Evolutionary conservation across 495 filamentous ascomycete genomes (phyloP).

Genomic region (Lasiosphaeria miniovina): DNA sequence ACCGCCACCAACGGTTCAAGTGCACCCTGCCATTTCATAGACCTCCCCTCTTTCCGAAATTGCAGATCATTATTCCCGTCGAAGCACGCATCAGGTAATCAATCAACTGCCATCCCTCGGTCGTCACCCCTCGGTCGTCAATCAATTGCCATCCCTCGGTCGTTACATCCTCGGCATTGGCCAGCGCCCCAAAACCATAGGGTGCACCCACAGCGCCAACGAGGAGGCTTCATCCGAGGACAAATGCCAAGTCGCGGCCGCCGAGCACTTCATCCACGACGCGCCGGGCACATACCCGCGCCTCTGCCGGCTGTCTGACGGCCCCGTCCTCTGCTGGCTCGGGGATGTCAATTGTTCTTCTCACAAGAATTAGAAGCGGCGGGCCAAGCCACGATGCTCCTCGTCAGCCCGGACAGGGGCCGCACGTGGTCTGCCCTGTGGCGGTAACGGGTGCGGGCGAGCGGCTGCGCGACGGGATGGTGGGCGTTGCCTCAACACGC

Average conservation of each 20-base stretch:
- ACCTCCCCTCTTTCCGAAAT: too few species aligned
- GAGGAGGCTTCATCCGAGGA: background rate
- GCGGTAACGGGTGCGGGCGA: constrained; percentile 31
- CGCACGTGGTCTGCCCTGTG: constrained; percentile 43
- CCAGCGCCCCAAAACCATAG: too few species aligned
- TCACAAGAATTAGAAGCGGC: constrained; percentile 30
- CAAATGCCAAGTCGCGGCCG: constrained; percentile 2
- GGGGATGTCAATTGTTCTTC: constrained; percentile 57
- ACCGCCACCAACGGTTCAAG: too few species aligned
- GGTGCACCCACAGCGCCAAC: background rate
- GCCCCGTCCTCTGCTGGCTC: constrained; percentile 41
- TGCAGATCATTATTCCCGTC: too few species aligned
- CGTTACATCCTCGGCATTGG: too few species aligned
- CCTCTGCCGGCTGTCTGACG: constrained; percentile 44
- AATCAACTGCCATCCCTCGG: too few species aligned
- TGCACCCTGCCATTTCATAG: too few species aligned
- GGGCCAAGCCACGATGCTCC: constrained; percentile 59
- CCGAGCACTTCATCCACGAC: constrained; percentile 17
- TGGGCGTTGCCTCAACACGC: constrained; percentile 42
- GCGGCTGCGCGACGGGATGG: constrained; percentile 56
- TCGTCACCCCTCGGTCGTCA: too few species aligned
- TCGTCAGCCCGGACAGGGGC: constrained; percentile 54
- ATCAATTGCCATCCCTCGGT: too few species aligned
- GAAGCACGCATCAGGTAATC: too few species aligned
- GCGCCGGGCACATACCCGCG: constrained; percentile 50